Evolutionary conservation across 2,329 filamentous ascomycete genomes (phyloP).

Genomic region (Exserohilum turcica): DNA sequence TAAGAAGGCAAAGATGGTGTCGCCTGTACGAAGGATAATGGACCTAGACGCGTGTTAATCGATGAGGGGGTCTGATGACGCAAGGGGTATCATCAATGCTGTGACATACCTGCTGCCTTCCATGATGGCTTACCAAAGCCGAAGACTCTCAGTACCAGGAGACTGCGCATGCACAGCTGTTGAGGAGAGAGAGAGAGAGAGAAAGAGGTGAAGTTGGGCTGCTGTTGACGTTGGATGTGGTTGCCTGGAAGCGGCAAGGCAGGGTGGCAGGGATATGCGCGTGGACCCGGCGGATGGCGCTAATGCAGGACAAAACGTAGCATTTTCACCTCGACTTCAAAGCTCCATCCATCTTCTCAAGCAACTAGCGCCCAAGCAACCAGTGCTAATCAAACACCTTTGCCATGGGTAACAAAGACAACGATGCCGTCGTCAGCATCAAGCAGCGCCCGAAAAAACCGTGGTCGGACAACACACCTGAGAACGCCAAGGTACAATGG

Average conservation of each 20-base stretch:
- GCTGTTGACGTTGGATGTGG: background rate
- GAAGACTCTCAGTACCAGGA: background rate
- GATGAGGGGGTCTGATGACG: background rate
- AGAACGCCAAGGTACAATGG: constrained; percentile 17
- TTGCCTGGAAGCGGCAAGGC: constrained; percentile 5
- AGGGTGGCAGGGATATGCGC: constrained; percentile 12
- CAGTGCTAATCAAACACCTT: background rate
- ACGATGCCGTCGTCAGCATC: constrained; percentile 7
- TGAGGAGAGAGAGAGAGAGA: background rate
- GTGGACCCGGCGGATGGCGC: constrained; percentile 13
- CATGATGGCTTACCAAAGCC: constrained; percentile 1
- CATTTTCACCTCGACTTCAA: background rate
- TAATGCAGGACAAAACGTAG: constrained; percentile 21
- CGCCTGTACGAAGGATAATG: constrained; percentile 11
- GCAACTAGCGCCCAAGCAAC: background rate
- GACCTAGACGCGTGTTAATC: constrained; percentile 9
- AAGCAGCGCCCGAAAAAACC: constrained; percentile 12
- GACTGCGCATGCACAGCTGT: no score
- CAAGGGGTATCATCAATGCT: background rate
- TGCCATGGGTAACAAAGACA: background rate
- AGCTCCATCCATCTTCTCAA: background rate
- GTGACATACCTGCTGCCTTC: constrained; percentile 6
- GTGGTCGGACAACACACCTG: background rate
- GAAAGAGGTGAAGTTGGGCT: background rate
- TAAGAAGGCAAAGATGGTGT: constrained; percentile 41